phyloP scores from a whole-genome alignment of 2,329 filamentous ascomycete species.

The Hypoxylon sp. region DNA sequence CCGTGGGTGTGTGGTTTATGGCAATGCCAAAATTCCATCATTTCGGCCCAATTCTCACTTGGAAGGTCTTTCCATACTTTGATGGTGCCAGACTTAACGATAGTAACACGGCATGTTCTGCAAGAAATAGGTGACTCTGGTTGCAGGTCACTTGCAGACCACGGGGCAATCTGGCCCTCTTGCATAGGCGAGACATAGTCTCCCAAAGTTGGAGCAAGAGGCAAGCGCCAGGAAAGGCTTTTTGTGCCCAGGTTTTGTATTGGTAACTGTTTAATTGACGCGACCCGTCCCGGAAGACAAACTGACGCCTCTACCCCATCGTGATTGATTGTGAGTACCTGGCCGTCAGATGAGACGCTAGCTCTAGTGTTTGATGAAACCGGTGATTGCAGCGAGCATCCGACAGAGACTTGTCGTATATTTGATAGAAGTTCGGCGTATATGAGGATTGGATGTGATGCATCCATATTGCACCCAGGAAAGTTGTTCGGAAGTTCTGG shows the following conservation, averaged over 20 bases:
- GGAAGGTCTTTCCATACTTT: conserved; percentile 90
- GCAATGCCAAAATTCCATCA: conserved; percentile 99
- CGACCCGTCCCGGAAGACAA: conserved; percentile 61
- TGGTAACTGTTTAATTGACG: conserved; percentile 56
- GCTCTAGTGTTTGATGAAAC: conserved; percentile 61
- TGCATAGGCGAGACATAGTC: conserved; percentile 36
- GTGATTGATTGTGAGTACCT: conserved; percentile 65
- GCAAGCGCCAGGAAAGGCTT: conserved; percentile 69
- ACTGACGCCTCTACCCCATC: conserved; percentile 56
- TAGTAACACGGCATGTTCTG: conserved; percentile 56
- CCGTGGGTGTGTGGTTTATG: conserved; percentile 84
- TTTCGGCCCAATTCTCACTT: conserved; percentile 98
- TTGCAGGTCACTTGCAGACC: conserved; percentile 68
- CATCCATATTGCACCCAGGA: conserved; percentile 43
- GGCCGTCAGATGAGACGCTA: conserved; percentile 62
- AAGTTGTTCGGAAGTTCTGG: conserved; percentile 30
- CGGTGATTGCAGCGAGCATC: conserved; percentile 64
- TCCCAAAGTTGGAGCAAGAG: conserved; percentile 49
- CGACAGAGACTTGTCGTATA: conserved; percentile 74
- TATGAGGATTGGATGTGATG: conserved; percentile 56
- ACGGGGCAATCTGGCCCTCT: conserved; percentile 64
- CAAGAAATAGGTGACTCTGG: conserved; percentile 59
- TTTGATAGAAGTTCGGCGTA: conserved; percentile 77
- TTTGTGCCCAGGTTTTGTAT: conserved; percentile 53
- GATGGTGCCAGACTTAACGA: conserved; percentile 60